Conservation (phyloP, 257 asterid species). For the Primulina tabacum region DNA sequence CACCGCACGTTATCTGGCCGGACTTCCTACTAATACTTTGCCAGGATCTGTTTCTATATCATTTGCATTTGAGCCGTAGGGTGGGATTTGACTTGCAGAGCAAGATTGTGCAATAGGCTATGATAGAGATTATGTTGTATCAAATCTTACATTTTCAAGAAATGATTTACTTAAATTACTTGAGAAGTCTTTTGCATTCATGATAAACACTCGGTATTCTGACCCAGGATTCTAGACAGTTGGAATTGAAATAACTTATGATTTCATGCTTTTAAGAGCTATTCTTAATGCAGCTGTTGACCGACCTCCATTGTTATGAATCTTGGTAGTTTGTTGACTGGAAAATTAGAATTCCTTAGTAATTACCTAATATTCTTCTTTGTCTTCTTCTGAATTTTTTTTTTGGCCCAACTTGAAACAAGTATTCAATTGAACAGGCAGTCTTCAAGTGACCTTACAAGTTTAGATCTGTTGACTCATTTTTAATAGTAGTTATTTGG, state of each 20-base stretch:
- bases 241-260: constrained; percentile 6
- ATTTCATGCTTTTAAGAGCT: not conserved
- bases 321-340: constrained; percentile 10
- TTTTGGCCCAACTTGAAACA: not conserved
- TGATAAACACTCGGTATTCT: not conserved
- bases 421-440: not conserved
- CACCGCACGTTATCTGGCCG: too few relatives aligned
- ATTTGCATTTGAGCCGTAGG: too few relatives aligned
- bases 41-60: too few relatives aligned
- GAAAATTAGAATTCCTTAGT: not conserved
- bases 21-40: too few relatives aligned
- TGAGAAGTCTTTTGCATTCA: not conserved
- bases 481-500: constrained; percentile 26
- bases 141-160: not conserved
- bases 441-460: not conserved
- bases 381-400: too few relatives aligned
- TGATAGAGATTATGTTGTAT: not conserved
- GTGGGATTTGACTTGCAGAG: not conserved
- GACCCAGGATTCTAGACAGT: too few relatives aligned
- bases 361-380: too few relatives aligned
- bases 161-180: not conserved
- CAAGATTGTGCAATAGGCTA: not conserved
- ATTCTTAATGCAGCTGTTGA: constrained; percentile 6
- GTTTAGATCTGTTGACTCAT: constrained; percentile 34
- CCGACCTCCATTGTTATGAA: too few relatives aligned